A percentile compares a stretch with the other conserved stretches of the same genome.
Evolutionary conservation across 2,329 filamentous ascomycete species (phyloP).

Genomic region (Arthrobotrys iridis): DNA sequence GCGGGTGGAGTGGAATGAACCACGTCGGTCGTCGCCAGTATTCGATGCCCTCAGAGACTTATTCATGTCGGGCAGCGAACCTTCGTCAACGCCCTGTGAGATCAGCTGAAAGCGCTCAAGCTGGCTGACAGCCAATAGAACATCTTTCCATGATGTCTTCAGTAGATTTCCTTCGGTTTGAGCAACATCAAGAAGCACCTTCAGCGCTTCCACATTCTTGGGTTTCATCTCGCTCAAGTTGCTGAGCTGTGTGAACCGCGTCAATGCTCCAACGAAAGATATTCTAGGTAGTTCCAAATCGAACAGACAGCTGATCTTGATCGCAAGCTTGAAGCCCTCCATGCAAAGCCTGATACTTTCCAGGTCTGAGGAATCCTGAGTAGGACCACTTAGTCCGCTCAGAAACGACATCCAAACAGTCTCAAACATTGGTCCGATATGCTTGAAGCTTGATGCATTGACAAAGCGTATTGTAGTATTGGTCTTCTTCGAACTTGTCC

Average conservation of each 20-base stretch:
- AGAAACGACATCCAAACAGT: slow-evolving; percentile 99
- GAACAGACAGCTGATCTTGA: slow-evolving; percentile 91
- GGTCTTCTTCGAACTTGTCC: slow-evolving; percentile 75
- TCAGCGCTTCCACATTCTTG: slow-evolving; percentile 95
- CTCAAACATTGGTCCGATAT: slow-evolving; percentile 98
- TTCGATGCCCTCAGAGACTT: slow-evolving; percentile 66
- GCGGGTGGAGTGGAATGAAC: slow-evolving; percentile 57
- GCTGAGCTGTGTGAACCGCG: slow-evolving; percentile 93
- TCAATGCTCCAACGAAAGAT: slow-evolving; percentile 91
- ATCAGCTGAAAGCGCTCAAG: slow-evolving; percentile 94
- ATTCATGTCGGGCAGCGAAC: slow-evolving; percentile 88
- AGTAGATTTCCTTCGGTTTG: slow-evolving; percentile 91
- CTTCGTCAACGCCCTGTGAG: slow-evolving; percentile 92
- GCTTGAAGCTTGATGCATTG: slow-evolving; percentile 89
- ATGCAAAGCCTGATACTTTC: slow-evolving; percentile 92
- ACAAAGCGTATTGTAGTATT: slow-evolving; percentile 79
- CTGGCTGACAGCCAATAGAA: slow-evolving; percentile 94
- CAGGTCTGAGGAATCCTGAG: slow-evolving; percentile 91
- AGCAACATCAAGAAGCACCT: slow-evolving; percentile 88
- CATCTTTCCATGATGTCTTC: slow-evolving; percentile 91
- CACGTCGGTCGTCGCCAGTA: slow-evolving; percentile 63
- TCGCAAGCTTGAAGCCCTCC: slow-evolving; percentile 93
- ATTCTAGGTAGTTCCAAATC: slow-evolving; percentile 91
- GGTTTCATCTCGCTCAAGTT: slow-evolving; percentile 94
- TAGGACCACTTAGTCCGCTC: slow-evolving; percentile 89